Evolutionary conservation across 1,284 basidiomycete genomes (phyloP), one percentile per base, ranked within the genome.

Genomic region (Entoloma clypeatum): DNA sequence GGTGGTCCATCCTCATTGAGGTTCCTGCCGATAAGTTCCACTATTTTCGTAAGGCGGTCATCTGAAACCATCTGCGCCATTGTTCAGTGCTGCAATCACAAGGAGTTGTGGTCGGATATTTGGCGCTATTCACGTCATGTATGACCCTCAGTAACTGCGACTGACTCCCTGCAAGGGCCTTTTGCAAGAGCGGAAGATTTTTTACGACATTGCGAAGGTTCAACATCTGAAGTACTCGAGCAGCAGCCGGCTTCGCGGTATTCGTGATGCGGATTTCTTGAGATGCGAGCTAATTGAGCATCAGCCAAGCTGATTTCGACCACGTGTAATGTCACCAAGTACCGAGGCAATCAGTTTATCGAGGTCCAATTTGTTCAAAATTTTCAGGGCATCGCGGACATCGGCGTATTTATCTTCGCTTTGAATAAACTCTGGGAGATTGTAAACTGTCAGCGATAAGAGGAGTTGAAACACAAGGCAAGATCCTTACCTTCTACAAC

Each of bases 341-440:
- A 89, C 89, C 14, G 77, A 77, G 27, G 77, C 75, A 23, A 94
- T 86, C 4, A 96, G 69, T 57, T 88, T 92, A 61, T 97, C 94
- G 18, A 94, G 74, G 55, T 97, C 93, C 55, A 88, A 71, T 60
- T 87, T 88, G 50, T 81, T 80, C 28, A 91, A 64, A 2, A 71
- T 60, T 54, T 80, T 86, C 36, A 95, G 68, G 1, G 78, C 82
- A 47, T 81, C 75, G 42, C 79, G 76, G 32, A 91, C 68, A 13
- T 77, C 75, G 2, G 69, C 77, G 56, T 87, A 92, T 19, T 71
- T 72, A 41, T 88, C 85, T 62, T 93, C 88, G 5, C 71, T 74
- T 43, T 83, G 74, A 19, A 91, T 72, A 1, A 92, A 67, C 49
- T 93, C 92, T 87, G 48, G 2, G 22, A 10, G 25, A 32, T 2